Evolutionary conservation across 805 yeast species (phyloP), one percentile per base, ranked within the genome.

Genomic region (Candida vaughaniae): DNA sequence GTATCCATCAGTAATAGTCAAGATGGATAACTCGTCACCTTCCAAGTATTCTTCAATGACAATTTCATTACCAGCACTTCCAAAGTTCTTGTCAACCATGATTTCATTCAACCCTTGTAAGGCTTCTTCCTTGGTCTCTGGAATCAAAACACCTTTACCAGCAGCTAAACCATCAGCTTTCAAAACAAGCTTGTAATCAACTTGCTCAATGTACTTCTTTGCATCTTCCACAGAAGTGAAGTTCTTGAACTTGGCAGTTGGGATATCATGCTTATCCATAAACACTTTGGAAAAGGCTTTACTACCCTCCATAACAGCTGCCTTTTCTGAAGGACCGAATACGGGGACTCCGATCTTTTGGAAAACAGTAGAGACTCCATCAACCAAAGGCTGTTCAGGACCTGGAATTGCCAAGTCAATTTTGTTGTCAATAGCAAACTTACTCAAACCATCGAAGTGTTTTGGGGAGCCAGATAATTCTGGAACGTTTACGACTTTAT

Each of bases 151-250:
- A 53, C 99, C 99, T 65, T 93, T 93, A 47, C 99, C 99, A 22
- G 95, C 99, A 37, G 99, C 99, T 49, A 93, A 79, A 40, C 99
- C 99, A 39, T 91, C 89, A 15, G 99, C 99, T 69, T 93, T 93
- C 60, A 93, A 81, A 29, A 93, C 99, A 26, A 93, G 80, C 40
- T 82, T 78, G 62, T 83, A 82, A 55, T 80, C 77, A 25, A 82
- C 75, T 29, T 73, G 55, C 41, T 73, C 70, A 39, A 91, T 73
- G 60, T 86, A 89, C 29, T 71, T 64, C 56, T 72, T 78, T 12
- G 99, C 99, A 25, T 72, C 73, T 39, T 82, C 85, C 49, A 73
- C 89, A 45, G 78, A 71, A 26, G 80, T 80, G 70, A 95, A 93
- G 69, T 85, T 87, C 54, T 79, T 75, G 68, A 84, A 95, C 45